Conservation (phyloP, 202 grass and related monocot genomes). For the Carex sylvatica region DNA sequence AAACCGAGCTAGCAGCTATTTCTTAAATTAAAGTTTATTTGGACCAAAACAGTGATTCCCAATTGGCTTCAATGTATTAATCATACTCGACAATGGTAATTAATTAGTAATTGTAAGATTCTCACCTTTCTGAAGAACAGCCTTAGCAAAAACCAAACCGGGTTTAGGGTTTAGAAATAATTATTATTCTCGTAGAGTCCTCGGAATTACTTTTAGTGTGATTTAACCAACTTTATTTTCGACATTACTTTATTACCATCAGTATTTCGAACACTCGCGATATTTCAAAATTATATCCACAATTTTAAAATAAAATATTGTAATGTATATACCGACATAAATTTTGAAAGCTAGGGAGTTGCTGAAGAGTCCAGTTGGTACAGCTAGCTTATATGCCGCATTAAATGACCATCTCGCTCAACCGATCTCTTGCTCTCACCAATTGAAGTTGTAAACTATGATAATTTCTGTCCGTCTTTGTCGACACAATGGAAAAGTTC, state of each 20-base stretch:
- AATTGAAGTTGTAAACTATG: not conserved
- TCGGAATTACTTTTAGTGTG: too few relatives aligned
- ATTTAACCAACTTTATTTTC: too few relatives aligned
- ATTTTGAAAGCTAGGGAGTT: not conserved
- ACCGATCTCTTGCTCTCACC: not conserved
- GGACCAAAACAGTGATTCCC: not conserved
- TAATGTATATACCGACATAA: not conserved
- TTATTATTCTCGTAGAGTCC: too few relatives aligned
- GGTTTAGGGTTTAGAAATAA: slow-evolving; percentile 7
- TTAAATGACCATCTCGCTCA: not conserved
- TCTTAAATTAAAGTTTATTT: not conserved
- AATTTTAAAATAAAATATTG: too few relatives aligned
- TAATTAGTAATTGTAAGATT: not conserved
- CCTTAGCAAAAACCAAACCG: slow-evolving; percentile 73
- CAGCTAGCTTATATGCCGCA: not conserved
- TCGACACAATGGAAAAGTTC: not conserved
- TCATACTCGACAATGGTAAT: not conserved
- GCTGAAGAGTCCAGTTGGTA: not conserved
- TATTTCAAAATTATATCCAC: too few relatives aligned
- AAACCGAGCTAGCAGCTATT: not conserved
- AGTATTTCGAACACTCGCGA: too few relatives aligned
- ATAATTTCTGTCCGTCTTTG: not conserved
- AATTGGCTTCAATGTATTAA: not conserved
- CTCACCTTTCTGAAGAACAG: slow-evolving; percentile 37
- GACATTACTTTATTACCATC: too few relatives aligned